Evolutionary conservation across 805 yeast genomes (phyloP).

Genomic region (Isabelozyma gotoi): DNA sequence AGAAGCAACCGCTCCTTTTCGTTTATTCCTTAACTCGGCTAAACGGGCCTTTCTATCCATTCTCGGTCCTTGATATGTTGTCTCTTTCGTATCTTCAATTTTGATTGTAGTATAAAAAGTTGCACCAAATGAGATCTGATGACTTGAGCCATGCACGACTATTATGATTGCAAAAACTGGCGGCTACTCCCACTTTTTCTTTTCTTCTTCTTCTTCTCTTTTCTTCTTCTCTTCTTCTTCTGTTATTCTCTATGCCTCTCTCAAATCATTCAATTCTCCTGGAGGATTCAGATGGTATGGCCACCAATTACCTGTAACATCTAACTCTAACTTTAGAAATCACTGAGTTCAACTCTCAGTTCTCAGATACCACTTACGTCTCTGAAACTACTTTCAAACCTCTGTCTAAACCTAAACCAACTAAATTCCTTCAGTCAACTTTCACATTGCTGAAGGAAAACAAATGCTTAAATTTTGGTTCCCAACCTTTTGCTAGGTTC

Average conservation of each 20-base stretch:
- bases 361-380: neutral
- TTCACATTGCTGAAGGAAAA: neutral
- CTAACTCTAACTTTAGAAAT: neutral
- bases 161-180: neutral
- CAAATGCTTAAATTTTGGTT: too few relatives aligned
- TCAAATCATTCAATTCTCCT: neutral
- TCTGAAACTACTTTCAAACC: neutral
- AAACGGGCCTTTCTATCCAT: constrained; percentile 17
- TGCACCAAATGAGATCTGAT: too few relatives aligned
- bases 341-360: neutral
- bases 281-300: neutral
- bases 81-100: too few relatives aligned
- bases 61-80: too few relatives aligned
- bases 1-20: neutral
- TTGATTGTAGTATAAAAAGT: too few relatives aligned
- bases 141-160: neutral
- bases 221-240: neutral
- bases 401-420: neutral
- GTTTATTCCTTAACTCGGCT: constrained; percentile 13
- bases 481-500: too few relatives aligned
- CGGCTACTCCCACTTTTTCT: neutral
- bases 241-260: neutral
- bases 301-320: too few relatives aligned
- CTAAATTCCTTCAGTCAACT: neutral
- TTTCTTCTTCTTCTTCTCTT: neutral